Conservation (phyloP, 2,329 filamentous ascomycete genomes). For the Erysiphe pulchra region DNA sequence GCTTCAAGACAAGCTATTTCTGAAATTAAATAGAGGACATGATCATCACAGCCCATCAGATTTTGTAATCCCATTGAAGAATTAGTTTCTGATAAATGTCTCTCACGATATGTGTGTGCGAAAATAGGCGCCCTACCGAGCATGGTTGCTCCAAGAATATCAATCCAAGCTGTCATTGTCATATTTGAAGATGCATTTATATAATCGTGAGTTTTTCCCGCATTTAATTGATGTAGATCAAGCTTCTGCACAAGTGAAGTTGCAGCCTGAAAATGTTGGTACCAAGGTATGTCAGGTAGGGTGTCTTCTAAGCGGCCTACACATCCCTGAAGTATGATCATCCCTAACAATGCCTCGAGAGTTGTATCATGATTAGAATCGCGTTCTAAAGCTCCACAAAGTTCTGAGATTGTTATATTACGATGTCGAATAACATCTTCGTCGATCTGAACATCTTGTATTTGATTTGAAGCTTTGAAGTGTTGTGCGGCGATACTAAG, state of each 20-base stretch:
- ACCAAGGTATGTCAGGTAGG: constrained; percentile 83
- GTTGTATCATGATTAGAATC: constrained; percentile 72
- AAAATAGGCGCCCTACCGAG: constrained; percentile 64
- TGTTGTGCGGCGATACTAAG: constrained; percentile 82
- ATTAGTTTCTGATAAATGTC: constrained; percentile 47
- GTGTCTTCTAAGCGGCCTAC: constrained; percentile 68
- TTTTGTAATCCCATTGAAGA: constrained; percentile 51
- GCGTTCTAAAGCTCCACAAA: constrained; percentile 56
- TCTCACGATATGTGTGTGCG: constrained; percentile 84
- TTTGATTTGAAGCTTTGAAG: constrained; percentile 49
- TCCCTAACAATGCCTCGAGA: constrained; percentile 71
- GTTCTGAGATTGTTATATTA: constrained; percentile 60
- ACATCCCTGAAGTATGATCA: constrained; percentile 90
- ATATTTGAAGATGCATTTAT: constrained; percentile 52
- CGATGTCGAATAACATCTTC: constrained; percentile 81
- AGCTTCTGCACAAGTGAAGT: constrained; percentile 68
- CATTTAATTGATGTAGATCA: constrained; percentile 38
- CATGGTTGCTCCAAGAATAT: constrained; percentile 89
- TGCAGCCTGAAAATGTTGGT: constrained; percentile 85
- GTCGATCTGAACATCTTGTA: constrained; percentile 50
- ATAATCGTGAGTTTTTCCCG: constrained; percentile 25
- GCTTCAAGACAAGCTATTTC: constrained; percentile 92
- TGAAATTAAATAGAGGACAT: constrained; percentile 92
- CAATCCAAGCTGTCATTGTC: constrained; percentile 84
- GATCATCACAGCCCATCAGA: constrained; percentile 93